Percentiles rank a stretch among this genome's conserved stretches.
phyloP scores from a whole-genome alignment of 1,139 yeast genomes.

The Kurtzmaniella quercitrusa region DNA sequence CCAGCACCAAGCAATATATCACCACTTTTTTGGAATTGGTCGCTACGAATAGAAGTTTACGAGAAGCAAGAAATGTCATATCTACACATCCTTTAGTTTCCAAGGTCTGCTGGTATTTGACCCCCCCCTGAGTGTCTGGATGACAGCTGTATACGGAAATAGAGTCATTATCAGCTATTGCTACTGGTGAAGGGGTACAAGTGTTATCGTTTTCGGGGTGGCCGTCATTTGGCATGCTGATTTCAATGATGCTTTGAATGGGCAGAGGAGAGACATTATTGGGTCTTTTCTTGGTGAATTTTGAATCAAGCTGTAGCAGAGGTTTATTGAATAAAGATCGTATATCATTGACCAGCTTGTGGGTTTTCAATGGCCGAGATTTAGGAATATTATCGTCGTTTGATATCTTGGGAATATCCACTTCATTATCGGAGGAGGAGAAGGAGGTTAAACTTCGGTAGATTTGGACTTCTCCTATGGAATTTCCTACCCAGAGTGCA shows the following conservation, averaged over 20 bases:
- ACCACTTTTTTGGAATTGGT: conserved; percentile 25
- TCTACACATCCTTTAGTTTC: conserved; percentile 19
- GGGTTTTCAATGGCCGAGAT: conserved; percentile 17
- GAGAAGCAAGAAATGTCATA: conserved; percentile 16
- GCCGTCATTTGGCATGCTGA: conserved; percentile 16
- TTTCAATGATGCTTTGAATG: conserved; percentile 16
- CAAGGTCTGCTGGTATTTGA: conserved; percentile 25
- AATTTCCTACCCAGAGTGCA: conserved; percentile 29
- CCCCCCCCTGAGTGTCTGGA: conserved; percentile 9
- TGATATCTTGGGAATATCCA: background rate
- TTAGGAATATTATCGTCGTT: background rate
- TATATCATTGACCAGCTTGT: conserved; percentile 17
- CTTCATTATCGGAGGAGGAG: background rate
- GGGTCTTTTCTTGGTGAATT: conserved; percentile 11
- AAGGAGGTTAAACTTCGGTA: conserved; percentile 7
- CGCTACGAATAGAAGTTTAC: conserved; percentile 24
- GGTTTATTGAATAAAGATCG: conserved; percentile 15
- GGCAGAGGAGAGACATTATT: conserved; percentile 12
- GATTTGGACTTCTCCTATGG: conserved; percentile 33
- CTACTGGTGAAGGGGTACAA: conserved; percentile 17
- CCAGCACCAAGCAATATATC: conserved; percentile 24
- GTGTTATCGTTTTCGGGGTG: conserved; percentile 8
- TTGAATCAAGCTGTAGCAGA: background rate
- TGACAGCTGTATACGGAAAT: conserved; percentile 24
- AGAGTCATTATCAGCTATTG: conserved; percentile 21